Percentiles rank a stretch among this genome's conserved stretches.
Conservation (phyloP, 2,329 filamentous ascomycete genomes). For the Coniochaeta prunicola region DNA sequence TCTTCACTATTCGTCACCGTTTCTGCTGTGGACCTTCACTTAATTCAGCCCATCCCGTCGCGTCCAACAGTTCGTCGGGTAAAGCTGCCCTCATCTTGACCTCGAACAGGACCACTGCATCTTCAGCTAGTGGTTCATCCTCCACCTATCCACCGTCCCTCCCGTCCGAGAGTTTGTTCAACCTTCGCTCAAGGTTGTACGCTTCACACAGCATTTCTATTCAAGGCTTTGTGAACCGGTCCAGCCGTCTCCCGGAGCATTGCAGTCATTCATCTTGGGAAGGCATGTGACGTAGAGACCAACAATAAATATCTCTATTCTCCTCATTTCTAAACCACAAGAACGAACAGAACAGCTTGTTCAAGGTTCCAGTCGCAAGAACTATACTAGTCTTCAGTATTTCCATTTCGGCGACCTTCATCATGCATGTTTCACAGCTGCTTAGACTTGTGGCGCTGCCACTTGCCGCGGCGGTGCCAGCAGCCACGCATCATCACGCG, state of each 20-base stretch:
- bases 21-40: background rate
- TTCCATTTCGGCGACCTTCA: background rate
- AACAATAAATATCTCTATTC: background rate
- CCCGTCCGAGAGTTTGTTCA: background rate
- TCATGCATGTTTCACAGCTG: background rate
- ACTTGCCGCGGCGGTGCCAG: constrained; percentile 1
- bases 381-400: background rate
- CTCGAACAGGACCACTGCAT: background rate
- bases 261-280: background rate
- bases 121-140: background rate
- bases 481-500: background rate
- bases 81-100: background rate
- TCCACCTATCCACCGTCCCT: background rate
- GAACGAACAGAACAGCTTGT: too few species aligned
- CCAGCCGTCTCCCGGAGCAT: background rate
- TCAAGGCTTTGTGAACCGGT: background rate
- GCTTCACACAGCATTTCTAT: background rate
- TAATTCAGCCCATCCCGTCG: background rate
- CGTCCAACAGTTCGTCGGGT: background rate
- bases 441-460: background rate
- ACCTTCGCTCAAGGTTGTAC: background rate
- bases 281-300: background rate
- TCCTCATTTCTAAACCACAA: background rate
- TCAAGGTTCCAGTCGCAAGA: too few species aligned
- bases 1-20: background rate